These are phyloP conservation scores for Saussurea involucrata DNA, from an alignment of 129 eudicot species.

Conservation along the genomic window DNA sequence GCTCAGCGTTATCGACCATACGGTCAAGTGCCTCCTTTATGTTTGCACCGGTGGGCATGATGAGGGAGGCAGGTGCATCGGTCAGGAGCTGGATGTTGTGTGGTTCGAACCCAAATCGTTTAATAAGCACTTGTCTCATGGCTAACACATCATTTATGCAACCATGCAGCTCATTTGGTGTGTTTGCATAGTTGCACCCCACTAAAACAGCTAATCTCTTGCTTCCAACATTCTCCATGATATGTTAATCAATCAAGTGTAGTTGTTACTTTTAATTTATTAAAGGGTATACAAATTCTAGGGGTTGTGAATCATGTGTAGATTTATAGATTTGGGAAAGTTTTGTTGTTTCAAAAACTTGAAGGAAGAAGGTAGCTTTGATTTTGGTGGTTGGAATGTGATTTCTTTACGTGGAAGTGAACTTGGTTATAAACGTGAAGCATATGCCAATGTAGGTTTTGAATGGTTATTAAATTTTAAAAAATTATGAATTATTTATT, in stretches of 20 bases:
- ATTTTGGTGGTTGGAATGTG: conserved; percentile 15
- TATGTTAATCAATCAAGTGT: conserved; percentile 4
- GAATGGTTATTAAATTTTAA: neutral
- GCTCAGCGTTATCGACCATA: conserved; percentile 62
- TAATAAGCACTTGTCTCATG: conserved; percentile 50
- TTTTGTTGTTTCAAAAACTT: neutral
- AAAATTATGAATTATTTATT: too few species aligned
- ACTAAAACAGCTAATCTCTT: conserved; percentile 74
- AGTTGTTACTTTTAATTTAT: neutral
- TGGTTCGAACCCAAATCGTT: conserved; percentile 53
- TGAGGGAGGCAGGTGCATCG: conserved; percentile 45
- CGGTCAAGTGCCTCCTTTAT: conserved; percentile 57
- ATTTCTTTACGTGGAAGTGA: conserved; percentile 29
- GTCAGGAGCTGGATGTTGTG: conserved; percentile 46
- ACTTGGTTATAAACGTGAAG: conserved; percentile 6
- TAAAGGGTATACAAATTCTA: neutral
- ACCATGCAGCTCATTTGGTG: conserved; percentile 76
- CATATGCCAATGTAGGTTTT: conserved; percentile 8
- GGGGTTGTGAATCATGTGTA: neutral
- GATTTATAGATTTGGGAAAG: conserved; percentile 14
- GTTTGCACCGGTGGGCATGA: conserved; percentile 79
- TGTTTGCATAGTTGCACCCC: conserved; percentile 87
- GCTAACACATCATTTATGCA: conserved; percentile 86
- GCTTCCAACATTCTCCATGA: conserved; percentile 39
- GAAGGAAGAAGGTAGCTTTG: conserved; percentile 8